Percentiles rank a stretch among this genome's conserved stretches.
Conservation (phyloP, 2,329 filamentous ascomycete genomes). For the Thielaviopsis ethacetica region DNA sequence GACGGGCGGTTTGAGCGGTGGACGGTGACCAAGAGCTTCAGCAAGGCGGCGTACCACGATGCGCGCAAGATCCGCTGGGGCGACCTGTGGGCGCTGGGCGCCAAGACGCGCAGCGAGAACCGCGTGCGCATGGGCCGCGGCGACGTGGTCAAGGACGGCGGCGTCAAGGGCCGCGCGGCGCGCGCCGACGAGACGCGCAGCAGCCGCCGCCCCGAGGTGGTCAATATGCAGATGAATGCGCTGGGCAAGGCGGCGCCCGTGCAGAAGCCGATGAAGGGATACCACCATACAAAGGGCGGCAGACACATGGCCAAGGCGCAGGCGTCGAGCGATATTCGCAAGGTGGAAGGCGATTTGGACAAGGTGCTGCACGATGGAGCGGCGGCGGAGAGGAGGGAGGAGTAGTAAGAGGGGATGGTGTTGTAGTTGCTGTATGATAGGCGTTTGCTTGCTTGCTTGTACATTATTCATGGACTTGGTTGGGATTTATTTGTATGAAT, state of each 20-base stretch:
- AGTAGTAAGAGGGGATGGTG: not conserved
- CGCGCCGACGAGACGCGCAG: slow-evolving; percentile 5
- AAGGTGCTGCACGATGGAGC: slow-evolving; percentile 7
- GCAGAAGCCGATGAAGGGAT: slow-evolving; percentile 12
- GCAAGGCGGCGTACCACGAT: slow-evolving; percentile 72
- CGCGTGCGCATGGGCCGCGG: slow-evolving; percentile 42
- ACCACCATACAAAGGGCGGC: slow-evolving; percentile 11
- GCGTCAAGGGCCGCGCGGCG: slow-evolving; percentile 9
- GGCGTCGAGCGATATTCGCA: slow-evolving; percentile 5
- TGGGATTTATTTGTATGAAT: too few species aligned
- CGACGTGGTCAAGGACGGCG: slow-evolving; percentile 17
- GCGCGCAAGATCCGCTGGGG: slow-evolving; percentile 85
- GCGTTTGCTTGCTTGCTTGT: too few species aligned
- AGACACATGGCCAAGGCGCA: slow-evolving; percentile 10
- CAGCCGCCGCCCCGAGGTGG: slow-evolving; percentile 5
- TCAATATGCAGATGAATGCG: slow-evolving; percentile 11
- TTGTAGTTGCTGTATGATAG: not conserved
- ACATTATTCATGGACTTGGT: too few species aligned
- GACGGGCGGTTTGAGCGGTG: slow-evolving; percentile 77
- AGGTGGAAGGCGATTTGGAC: slow-evolving; percentile 6
- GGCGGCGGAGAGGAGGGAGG: not conserved
- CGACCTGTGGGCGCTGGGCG: slow-evolving; percentile 87
- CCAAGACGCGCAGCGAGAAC: slow-evolving; percentile 61
- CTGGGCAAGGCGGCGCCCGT: slow-evolving; percentile 10
- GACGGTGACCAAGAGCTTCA: slow-evolving; percentile 73